Evolutionary conservation across 2,329 filamentous ascomycete genomes (phyloP).

Genomic region (Aspergillus fumigatus): DNA sequence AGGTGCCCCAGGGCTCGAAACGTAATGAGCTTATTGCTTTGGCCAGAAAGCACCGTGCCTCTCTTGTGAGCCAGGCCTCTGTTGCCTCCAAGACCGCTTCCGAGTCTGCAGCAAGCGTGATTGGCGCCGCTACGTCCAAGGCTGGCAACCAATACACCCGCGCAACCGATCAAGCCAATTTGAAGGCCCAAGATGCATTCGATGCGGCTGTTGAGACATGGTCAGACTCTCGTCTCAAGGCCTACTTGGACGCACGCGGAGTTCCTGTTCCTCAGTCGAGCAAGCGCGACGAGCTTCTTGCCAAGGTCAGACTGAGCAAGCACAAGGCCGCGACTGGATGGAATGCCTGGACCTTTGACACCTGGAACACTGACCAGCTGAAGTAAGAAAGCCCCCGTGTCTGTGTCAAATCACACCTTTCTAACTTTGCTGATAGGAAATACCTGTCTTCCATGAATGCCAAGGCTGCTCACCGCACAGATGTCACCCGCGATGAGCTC

Average conservation of each 20-base stretch:
- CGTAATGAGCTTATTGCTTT: constrained; percentile 84
- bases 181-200: constrained; percentile 64
- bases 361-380: constrained; percentile 67
- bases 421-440: constrained; percentile 32
- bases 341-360: constrained; percentile 75
- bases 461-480: constrained; percentile 58
- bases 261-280: constrained; percentile 68
- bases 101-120: constrained; percentile 40
- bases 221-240: constrained; percentile 74
- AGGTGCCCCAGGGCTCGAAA: constrained; percentile 87
- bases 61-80: constrained; percentile 47
- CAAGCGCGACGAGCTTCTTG: constrained; percentile 68
- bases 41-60: constrained; percentile 78
- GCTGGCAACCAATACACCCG: constrained; percentile 72
- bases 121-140: constrained; percentile 68
- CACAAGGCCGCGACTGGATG: constrained; percentile 66
- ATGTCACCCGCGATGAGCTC: constrained; percentile 68
- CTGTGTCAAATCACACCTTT: not conserved
- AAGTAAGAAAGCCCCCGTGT: constrained; percentile 40
- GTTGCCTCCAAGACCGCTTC: constrained; percentile 51
- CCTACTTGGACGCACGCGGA: constrained; percentile 71
- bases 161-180: constrained; percentile 64
- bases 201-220: constrained; percentile 58
- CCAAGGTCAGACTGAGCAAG: constrained; percentile 66
- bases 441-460: constrained; percentile 47